Conservation (phyloP, 2,329 filamentous ascomycete species). For the Samsoniella hepiali region DNA sequence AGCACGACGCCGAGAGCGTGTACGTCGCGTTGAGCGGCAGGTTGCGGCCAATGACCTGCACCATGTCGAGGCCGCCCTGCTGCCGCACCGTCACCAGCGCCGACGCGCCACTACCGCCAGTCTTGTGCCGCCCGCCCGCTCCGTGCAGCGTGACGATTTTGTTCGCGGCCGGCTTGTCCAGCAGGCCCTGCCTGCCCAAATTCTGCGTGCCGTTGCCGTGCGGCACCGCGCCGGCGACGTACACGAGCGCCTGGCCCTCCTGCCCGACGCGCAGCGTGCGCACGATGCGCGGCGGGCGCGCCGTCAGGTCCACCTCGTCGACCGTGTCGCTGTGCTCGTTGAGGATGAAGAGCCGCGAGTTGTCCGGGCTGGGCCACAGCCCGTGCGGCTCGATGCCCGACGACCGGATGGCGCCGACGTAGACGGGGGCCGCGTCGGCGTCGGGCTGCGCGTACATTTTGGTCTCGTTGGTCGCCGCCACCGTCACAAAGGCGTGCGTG, state of each 20-base stretch:
- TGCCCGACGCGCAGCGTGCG: constrained; percentile 19
- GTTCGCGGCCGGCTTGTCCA: constrained; percentile 13
- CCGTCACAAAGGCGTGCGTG: constrained; percentile 20
- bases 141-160: constrained; percentile 12
- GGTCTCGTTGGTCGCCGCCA: constrained; percentile 18
- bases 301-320: constrained; percentile 19
- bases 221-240: constrained; percentile 19
- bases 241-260: constrained; percentile 21
- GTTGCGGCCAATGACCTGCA: constrained; percentile 20
- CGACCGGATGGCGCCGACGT: constrained; percentile 15
- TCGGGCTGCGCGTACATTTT: constrained; percentile 18
- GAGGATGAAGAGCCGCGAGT: constrained; percentile 20
- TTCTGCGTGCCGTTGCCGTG: constrained; percentile 17
- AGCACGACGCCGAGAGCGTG: constrained; percentile 16
- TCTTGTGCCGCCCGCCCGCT: no score
- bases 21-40: constrained; percentile 20
- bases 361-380: constrained; percentile 21
- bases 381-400: constrained; percentile 20
- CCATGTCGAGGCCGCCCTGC: constrained; percentile 20
- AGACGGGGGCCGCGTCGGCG: constrained; percentile 8
- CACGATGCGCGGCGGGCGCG: constrained; percentile 3
- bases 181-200: constrained; percentile 18
- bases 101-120: background rate
- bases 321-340: constrained; percentile 21
- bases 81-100: constrained; percentile 20